Base-by-base conservation (phyloP, 306 rosid genomes). In the Fagus crenata region DNA sequence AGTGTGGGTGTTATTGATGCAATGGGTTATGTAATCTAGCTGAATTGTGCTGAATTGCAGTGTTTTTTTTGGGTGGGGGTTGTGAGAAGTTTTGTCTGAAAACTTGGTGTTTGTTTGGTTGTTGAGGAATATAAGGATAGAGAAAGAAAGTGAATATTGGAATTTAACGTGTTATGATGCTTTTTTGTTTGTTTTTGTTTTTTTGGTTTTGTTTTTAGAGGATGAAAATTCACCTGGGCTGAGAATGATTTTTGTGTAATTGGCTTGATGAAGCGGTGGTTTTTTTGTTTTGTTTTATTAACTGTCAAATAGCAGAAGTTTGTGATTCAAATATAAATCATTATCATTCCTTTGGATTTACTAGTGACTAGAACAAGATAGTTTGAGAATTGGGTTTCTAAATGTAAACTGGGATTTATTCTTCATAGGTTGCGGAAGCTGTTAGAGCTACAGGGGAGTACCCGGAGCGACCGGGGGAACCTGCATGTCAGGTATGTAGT, bases 361-460 rank as follows among this genome's bases (percentile, higher is more conserved):
- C 53, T 33, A 2, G 49, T 77, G 22, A 14, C 41, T 5, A 40
- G 46, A 53, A 68, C 64, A 5, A 17, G 72, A 40, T 8, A 74
- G 35, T 6, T 46, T 46, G 51, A 46, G 0, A 67, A 78, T 31
- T 59, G 35, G 28, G 67, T 39, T 33, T 76, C 33, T 75, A 2
- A 58, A 71, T 84, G 69, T 75, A 61, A 77, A 74, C 65, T 72
- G 7, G 64, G 75, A 55, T 63, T 59, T 31, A 51, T 83, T 53
- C 56, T 80, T 4, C 40, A 64, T 72, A 93, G 98, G 98, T 93
- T 81, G 93, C 80, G 68, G 95, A 92, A 5, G 92, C 93, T 9
- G 95, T 93, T n/a, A 91, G 95, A 85, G 96, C 89, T 73, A 90
- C 96, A 33, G 98, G 95, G 85, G 98, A 93, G n/a, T 93, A 93